Base-by-base conservation (phyloP, 352 stramenopile genomes). In the Aphanomyces cochlioides region DNA sequence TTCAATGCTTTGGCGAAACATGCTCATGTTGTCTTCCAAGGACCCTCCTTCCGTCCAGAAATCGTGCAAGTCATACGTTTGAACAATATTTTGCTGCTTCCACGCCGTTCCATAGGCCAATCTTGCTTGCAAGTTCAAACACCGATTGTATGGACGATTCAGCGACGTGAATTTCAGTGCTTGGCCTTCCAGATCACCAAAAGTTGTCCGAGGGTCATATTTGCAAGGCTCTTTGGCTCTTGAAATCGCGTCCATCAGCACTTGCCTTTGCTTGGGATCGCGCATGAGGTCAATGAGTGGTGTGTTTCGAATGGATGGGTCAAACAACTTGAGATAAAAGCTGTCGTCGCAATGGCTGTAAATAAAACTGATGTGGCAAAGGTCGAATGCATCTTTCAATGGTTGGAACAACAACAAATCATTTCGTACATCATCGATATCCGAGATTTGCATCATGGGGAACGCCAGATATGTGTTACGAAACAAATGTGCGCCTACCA, bases 351-450 rank as follows among this genome's bases (percentile, higher is more conserved):
- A 38, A 3, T 61, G n/a, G 36, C 66, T 43, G 47, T 57, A 57
- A 43, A 71, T 40, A 47, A 71, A 74, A 43, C 69, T 66, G 39
- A 71, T 61, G 48, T 71, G 28, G n/a, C 69, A 74, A 41, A 54
- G 69, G 36, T 74, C 69, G 8, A 71, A 41, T 54, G 69, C 69
- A 15, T 61, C 19, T 36, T 74, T 41, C 50, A 74, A 28, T 40
- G 60, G 69, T 54, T 74, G 37, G 28, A 74, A 71, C 17, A 74
- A 50, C 60, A 74, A 37, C 69, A 74, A 45, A 1, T 60, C 69
- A 50, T 74, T 75, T 38, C 36, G 48, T 54, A 47, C 61, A 60
- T 70, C 64, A 34, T 69, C 47, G n/a, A 72, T 75, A 41, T 72
- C 64, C 39, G 13, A 40, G 39, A 66, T 50, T 21, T 66, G 37